Evolutionary conservation across 2,329 filamentous ascomycete genomes (phyloP), one percentile per base, ranked within the genome.

Genomic region (Macrophomina tecta): DNA sequence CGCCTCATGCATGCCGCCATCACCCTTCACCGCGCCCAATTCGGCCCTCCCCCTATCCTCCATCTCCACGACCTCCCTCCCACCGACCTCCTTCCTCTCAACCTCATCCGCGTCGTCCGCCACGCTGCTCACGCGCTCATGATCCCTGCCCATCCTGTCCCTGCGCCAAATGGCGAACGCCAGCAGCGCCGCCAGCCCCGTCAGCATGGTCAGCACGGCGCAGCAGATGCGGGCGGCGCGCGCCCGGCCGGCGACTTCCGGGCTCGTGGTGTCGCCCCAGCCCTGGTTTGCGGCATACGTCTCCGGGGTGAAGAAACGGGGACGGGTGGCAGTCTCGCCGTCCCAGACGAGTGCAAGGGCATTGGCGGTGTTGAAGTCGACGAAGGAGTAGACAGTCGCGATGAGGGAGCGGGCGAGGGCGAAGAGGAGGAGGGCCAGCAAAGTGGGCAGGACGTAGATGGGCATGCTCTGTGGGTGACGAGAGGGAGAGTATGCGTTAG

Each of bases 181-280:
- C 11, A 73, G 78, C 53, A 78, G 76, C 66, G 78, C 76, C 71
- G 75, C 72, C 58, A 78, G 73, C 30, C 70, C 46, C 34, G 8
- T 77, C 67, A 80, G 78, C 67, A 77, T 79, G 32, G 45, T 61
- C 63, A 32, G 16, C 46, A 69, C 68, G 4, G 68, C 55, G 30
- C 40, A 61, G 40, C 65, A 67, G 4, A 23, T 30, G 5, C 46
- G 6, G 34, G 73, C 73, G 18, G 69, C 69, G 67, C 80, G 80
- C 45, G 86, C 86, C 69, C 82, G 77, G 40, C 5, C 42, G 1
- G 58, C 58, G 0, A 62, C 58, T 1, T n/a, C 30, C 32, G 42
- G 42, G 30, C 58, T 62, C 16, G 58, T 62, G 30, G 30, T 23
- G 30, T 48, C 58, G 38, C 55, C 55, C 40, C 40, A 60, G 6